phyloP scores from a whole-genome alignment of 345 rosid genomes.

The Cardiospermum halicacabum region DNA sequence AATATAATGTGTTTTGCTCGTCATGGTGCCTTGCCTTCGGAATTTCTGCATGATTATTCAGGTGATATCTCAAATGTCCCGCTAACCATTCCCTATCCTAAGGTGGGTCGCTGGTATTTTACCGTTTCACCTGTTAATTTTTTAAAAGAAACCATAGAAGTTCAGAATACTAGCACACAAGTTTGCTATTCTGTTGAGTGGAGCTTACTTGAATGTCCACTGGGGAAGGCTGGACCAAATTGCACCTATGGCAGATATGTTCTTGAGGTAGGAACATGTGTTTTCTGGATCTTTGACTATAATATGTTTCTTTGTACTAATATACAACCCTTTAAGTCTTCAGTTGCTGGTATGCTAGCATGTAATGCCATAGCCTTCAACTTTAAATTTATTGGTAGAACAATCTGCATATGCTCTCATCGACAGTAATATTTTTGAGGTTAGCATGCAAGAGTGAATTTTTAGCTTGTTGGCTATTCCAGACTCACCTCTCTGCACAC shows the following conservation, averaged over 20 bases:
- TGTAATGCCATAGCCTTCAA: not conserved
- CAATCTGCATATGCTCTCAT: not conserved
- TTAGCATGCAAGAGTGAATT: not conserved
- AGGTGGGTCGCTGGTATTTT: constrained; percentile 80
- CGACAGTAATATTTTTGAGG: not conserved
- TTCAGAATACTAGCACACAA: constrained; percentile 23
- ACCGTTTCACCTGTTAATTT: constrained; percentile 45
- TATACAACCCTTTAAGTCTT: not conserved
- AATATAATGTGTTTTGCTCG: constrained; percentile 62
- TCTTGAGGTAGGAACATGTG: constrained; percentile 56
- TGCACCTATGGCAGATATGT: constrained; percentile 56
- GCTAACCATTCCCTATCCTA: constrained; percentile 58
- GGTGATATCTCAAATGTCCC: constrained; percentile 50
- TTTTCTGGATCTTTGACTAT: not conserved
- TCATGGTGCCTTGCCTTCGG: constrained; percentile 73
- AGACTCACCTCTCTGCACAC: not conserved
- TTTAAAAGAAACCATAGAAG: constrained; percentile 31
- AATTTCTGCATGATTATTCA: constrained; percentile 62
- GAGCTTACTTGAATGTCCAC: constrained; percentile 64
- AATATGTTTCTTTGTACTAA: not conserved
- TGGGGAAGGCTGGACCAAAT: constrained; percentile 74
- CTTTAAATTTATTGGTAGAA: not conserved
- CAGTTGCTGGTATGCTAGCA: constrained; percentile 6
- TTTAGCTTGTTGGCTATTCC: constrained; percentile 1
- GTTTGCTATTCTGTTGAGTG: constrained; percentile 68